A percentile compares a stretch with the other conserved stretches of the same genome.
These are phyloP conservation scores for Carpinus viminea DNA, from an alignment of 306 rosid species.

Conservation along the genomic window DNA sequence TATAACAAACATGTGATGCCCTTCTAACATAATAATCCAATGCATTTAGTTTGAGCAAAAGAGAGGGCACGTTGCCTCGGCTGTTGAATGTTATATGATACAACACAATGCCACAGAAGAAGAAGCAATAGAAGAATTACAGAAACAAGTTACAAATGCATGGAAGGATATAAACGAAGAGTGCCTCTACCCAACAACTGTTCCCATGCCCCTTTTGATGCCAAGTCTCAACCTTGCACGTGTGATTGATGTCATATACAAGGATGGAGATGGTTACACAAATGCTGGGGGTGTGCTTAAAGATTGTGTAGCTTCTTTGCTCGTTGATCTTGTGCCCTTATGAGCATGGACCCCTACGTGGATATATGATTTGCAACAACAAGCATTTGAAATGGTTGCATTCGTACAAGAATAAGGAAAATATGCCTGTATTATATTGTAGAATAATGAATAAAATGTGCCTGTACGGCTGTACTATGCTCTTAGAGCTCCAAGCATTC, in stretches of 20 bases:
- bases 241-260: conserved; percentile 15
- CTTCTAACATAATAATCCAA: background rate
- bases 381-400: too few species aligned
- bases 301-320: background rate
- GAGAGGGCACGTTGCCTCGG: conserved; percentile 27
- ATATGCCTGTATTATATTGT: too few species aligned
- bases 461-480: too few species aligned
- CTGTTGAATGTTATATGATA: conserved; percentile 38
- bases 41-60: conserved; percentile 31
- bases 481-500: too few species aligned
- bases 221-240: conserved; percentile 38
- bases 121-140: conserved; percentile 22
- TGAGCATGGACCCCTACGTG: background rate
- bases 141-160: background rate
- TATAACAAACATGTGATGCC: too few species aligned
- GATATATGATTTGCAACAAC: too few species aligned
- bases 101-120: conserved; percentile 20
- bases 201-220: conserved; percentile 36
- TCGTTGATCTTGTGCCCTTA: background rate
- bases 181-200: conserved; percentile 14
- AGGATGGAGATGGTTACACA: background rate
- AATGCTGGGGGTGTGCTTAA: background rate
- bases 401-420: too few species aligned
- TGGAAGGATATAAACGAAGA: conserved; percentile 53
- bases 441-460: too few species aligned